These are phyloP conservation scores for Kokia cookei DNA, from an alignment of 441 rosid genomes.

Conservation along the genomic window DNA sequence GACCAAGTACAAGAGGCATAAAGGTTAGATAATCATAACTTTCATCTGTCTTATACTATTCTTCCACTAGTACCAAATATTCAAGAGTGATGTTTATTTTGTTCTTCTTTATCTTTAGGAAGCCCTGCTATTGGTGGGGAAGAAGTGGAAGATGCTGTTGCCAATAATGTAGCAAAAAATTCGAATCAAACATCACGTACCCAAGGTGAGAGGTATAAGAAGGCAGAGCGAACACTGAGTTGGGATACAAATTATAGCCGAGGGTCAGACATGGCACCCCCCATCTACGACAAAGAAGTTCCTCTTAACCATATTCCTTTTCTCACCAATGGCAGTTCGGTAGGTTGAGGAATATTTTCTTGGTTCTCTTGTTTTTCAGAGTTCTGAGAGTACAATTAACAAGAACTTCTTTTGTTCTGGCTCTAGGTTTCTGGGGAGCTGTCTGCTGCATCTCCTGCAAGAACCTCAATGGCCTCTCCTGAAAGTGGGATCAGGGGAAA, in stretches of 20 bases:
- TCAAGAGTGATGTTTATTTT: not conserved
- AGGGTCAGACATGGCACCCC: slow-evolving; percentile 55
- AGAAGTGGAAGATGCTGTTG: slow-evolving; percentile 57
- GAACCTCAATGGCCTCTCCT: slow-evolving; percentile 80
- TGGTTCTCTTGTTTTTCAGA: not conserved
- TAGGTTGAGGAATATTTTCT: slow-evolving; percentile 12
- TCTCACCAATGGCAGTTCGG: slow-evolving; percentile 80
- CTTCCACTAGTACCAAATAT: not conserved
- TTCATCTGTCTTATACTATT: not conserved
- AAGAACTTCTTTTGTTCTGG: not conserved
- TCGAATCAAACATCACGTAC: slow-evolving; percentile 43
- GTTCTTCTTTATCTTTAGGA: slow-evolving; percentile 35
- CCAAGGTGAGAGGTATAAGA: slow-evolving; percentile 57
- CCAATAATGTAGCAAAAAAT: slow-evolving; percentile 41
- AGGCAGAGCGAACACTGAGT: slow-evolving; percentile 70
- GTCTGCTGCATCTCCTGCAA: slow-evolving; percentile 96
- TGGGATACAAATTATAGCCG: slow-evolving; percentile 77
- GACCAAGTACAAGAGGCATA: slow-evolving; percentile 80
- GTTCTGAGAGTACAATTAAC: slow-evolving; percentile 7
- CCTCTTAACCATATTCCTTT: slow-evolving; percentile 75
- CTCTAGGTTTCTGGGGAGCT: slow-evolving; percentile 89
- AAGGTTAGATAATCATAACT: slow-evolving; percentile 36
- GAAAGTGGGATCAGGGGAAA: slow-evolving; percentile 50
- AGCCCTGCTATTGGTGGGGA: slow-evolving; percentile 86
- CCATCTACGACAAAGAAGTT: slow-evolving; percentile 74